Evolutionary conservation across 1,284 basidiomycete species (phyloP).

Genomic region (Uromyces viciae-fabae): DNA sequence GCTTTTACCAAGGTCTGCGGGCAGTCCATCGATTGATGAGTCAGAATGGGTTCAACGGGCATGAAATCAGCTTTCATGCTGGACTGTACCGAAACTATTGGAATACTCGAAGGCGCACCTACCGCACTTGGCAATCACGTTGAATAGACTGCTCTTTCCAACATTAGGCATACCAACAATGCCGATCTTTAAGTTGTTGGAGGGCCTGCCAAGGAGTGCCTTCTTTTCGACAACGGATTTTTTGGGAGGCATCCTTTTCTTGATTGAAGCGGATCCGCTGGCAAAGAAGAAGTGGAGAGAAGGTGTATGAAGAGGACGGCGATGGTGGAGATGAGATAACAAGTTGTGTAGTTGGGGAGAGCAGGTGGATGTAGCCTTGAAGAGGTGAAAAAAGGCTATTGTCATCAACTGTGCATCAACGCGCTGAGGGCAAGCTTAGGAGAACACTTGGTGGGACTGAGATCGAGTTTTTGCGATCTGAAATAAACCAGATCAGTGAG

Average conservation of each 20-base stretch:
- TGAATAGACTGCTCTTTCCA: constrained; percentile 60
- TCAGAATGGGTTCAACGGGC: no score
- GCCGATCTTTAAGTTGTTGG: constrained; percentile 88
- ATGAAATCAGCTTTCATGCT: no score
- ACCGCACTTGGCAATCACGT: constrained; percentile 87
- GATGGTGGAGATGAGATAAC: neutral
- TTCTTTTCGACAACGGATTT: constrained; percentile 74
- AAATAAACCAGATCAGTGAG: no score
- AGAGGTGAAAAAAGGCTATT: neutral
- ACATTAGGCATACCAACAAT: constrained; percentile 97
- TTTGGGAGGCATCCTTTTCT: constrained; percentile 75
- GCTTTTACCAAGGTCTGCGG: constrained; percentile 83
- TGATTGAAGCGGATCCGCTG: constrained; percentile 36
- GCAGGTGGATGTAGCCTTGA: neutral
- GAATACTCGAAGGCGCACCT: constrained; percentile 22
- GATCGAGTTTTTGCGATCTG: neutral
- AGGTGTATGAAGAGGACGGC: neutral
- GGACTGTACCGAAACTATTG: no score
- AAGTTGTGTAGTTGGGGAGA: neutral
- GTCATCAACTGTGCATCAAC: neutral
- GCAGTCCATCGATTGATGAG: neutral
- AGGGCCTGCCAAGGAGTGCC: constrained; percentile 75
- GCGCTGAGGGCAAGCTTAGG: neutral
- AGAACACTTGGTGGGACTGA: neutral
- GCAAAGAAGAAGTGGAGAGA: neutral